phyloP scores from a whole-genome alignment of 1,284 basidiomycete genomes.

The Ceratobasidium sp. region DNA sequence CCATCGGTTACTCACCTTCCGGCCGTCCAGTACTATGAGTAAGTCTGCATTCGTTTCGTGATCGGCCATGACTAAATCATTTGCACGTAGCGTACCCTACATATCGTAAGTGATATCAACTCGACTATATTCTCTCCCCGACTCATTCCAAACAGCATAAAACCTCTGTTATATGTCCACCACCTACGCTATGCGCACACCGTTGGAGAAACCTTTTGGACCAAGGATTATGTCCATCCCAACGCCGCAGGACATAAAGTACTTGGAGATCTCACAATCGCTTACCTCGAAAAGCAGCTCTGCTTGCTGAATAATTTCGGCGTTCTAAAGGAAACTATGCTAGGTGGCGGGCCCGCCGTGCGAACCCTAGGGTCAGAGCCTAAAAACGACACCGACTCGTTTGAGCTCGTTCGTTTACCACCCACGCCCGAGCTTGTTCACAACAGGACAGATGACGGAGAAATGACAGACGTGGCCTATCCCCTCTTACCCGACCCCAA shows the following conservation, averaged over 20 bases:
- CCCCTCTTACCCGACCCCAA: constrained; percentile 44
- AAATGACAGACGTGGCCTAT: constrained; percentile 44
- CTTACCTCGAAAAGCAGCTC: constrained; percentile 45
- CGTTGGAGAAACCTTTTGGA: constrained; percentile 46
- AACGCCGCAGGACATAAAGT: constrained; percentile 46
- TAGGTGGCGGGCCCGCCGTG: constrained; percentile 41
- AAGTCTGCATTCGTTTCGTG: background rate
- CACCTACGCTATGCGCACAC: constrained; percentile 46
- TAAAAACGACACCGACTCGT: constrained; percentile 27
- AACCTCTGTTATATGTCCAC: constrained; percentile 45
- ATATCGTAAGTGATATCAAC: constrained; percentile 37
- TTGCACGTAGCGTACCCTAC: constrained; percentile 43
- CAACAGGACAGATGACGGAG: constrained; percentile 42
- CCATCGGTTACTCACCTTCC: constrained; percentile 46
- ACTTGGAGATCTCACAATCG: constrained; percentile 44
- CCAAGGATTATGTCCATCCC: constrained; percentile 46
- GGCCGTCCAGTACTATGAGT: constrained; percentile 48
- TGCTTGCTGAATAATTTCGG: constrained; percentile 38
- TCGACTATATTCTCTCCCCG: no score
- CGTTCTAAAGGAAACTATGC: constrained; percentile 41
- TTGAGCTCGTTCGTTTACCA: constrained; percentile 44
- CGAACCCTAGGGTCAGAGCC: constrained; percentile 41
- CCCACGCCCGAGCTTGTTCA: constrained; percentile 35
- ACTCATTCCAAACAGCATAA: constrained; percentile 31
- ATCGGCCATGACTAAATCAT: background rate